phyloP scores from a whole-genome alignment of 2,329 filamentous ascomycete species.

The Venturia effusa region DNA sequence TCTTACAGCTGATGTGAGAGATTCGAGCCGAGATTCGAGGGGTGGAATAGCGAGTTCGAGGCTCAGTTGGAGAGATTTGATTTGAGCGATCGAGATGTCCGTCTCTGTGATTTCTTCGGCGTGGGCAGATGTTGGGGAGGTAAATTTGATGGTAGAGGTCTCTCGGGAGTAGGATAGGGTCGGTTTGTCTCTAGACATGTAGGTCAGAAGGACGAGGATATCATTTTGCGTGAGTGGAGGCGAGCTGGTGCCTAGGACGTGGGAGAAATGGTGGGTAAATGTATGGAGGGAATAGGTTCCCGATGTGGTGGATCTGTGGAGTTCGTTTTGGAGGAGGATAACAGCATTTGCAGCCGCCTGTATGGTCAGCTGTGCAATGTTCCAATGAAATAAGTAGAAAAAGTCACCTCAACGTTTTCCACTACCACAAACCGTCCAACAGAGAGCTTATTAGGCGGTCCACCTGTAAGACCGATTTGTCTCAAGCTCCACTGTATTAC shows the following conservation, averaged over 20 bases:
- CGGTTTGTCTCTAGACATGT: slow-evolving; percentile 47
- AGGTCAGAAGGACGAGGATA: slow-evolving; percentile 57
- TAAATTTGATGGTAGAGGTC: slow-evolving; percentile 67
- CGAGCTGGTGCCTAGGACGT: slow-evolving; percentile 17
- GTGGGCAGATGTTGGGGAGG: slow-evolving; percentile 18
- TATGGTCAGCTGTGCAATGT: neutral
- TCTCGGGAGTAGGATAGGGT: slow-evolving; percentile 68
- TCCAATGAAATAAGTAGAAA: neutral
- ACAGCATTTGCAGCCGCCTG: slow-evolving; percentile 31
- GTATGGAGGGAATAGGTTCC: slow-evolving; percentile 24
- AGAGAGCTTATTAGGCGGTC: slow-evolving; percentile 45
- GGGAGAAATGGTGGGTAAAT: slow-evolving; percentile 24
- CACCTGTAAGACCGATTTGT: slow-evolving; percentile 53
- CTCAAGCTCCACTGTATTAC: slow-evolving; percentile 66
- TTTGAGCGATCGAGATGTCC: slow-evolving; percentile 69
- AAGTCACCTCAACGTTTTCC: slow-evolving; percentile 31
- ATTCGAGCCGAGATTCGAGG: slow-evolving; percentile 44
- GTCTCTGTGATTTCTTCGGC: slow-evolving; percentile 44
- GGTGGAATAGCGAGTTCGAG: slow-evolving; percentile 57
- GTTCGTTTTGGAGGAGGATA: slow-evolving; percentile 23
- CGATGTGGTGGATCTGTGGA: slow-evolving; percentile 24
- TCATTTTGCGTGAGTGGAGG: slow-evolving; percentile 41
- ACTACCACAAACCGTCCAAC: slow-evolving; percentile 56
- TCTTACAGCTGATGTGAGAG: slow-evolving; percentile 48
- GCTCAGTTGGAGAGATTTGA: slow-evolving; percentile 60